Conservation (phyloP, 225 moss, liverwort and hornwort genomes). For the Marchantia polymorpha region DNA sequence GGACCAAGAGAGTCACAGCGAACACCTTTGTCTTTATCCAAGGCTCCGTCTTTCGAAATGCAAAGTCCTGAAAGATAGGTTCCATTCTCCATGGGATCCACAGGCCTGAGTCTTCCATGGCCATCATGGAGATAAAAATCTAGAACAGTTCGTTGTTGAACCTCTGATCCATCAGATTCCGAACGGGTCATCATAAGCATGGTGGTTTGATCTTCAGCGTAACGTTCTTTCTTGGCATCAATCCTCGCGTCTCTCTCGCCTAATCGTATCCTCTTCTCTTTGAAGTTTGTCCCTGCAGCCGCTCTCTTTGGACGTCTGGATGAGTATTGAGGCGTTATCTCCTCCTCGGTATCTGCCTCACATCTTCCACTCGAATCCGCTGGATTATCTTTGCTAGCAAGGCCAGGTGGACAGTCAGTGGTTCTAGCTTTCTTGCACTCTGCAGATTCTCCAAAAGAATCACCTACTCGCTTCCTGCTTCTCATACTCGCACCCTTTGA, state of each 20-base stretch:
- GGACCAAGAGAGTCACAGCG: constrained; percentile 68
- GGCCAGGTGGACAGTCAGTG: background rate
- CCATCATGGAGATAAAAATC: constrained; percentile 74
- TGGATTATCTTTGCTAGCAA: background rate
- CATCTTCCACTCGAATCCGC: background rate
- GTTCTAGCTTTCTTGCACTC: background rate
- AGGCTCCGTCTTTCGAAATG: constrained; percentile 34
- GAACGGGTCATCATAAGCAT: constrained; percentile 66
- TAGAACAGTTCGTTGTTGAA: constrained; percentile 51
- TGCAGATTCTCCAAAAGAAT: background rate
- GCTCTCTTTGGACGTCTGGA: constrained; percentile 60
- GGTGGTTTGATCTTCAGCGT: constrained; percentile 40
- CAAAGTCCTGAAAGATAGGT: constrained; percentile 59
- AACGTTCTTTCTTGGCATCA: constrained; percentile 46
- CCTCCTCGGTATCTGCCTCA: background rate
- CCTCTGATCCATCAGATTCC: constrained; percentile 19
- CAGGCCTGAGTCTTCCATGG: constrained; percentile 42
- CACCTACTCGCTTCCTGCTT: constrained; percentile 4
- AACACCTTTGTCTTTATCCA: constrained; percentile 56
- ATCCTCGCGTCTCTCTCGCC: constrained; percentile 45
- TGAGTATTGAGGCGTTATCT: constrained; percentile 12
- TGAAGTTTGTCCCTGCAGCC: constrained; percentile 65
- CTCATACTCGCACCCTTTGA: background rate
- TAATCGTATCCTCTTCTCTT: constrained; percentile 51
- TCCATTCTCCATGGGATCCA: constrained; percentile 49